These are phyloP conservation scores for Aspergillus sp. DNA, from an alignment of 2,329 filamentous ascomycete species.

Conservation along the genomic window DNA sequence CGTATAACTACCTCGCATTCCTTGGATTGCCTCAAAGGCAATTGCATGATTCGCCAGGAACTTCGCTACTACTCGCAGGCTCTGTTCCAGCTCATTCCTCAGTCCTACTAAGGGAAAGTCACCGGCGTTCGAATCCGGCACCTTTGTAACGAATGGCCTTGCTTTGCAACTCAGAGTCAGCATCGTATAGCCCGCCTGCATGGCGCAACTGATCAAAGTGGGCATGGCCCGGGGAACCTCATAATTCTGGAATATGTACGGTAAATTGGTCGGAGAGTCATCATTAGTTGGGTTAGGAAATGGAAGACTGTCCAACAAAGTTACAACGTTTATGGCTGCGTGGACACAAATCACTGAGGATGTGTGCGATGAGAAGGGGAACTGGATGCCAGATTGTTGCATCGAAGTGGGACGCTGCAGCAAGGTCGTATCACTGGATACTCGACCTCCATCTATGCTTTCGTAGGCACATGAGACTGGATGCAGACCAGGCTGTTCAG, in stretches of 20 bases:
- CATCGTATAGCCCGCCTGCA: slow-evolving; percentile 31
- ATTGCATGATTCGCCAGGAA: slow-evolving; percentile 24
- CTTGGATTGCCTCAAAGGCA: slow-evolving; percentile 26
- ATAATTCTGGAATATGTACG: slow-evolving; percentile 6
- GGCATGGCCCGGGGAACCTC: slow-evolving; percentile 30
- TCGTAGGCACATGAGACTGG: slow-evolving; percentile 5
- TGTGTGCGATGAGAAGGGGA: slow-evolving; percentile 27
- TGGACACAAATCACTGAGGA: slow-evolving; percentile 32
- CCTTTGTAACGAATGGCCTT: slow-evolving; percentile 6
- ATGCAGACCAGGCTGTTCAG: slow-evolving; percentile 27
- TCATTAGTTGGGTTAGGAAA: slow-evolving; percentile 22
- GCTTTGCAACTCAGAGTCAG: slow-evolving; percentile 30
- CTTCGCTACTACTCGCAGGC: slow-evolving; percentile 20
- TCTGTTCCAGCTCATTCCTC: slow-evolving; percentile 24
- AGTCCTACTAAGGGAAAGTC: slow-evolving; percentile 15
- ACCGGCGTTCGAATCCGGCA: background rate
- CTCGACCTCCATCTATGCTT: background rate
- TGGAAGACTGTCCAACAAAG: slow-evolving; percentile 28
- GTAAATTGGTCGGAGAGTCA: slow-evolving; percentile 1
- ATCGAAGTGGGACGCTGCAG: background rate
- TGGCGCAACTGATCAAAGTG: slow-evolving; percentile 28
- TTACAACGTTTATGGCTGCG: slow-evolving; percentile 31
- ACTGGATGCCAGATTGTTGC: slow-evolving; percentile 6
- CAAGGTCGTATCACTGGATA: background rate
- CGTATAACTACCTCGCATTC: slow-evolving; percentile 23